Base-by-base conservation (phyloP, 139 green algal species). In the Auxenochlorella pyrenoidosa region DNA sequence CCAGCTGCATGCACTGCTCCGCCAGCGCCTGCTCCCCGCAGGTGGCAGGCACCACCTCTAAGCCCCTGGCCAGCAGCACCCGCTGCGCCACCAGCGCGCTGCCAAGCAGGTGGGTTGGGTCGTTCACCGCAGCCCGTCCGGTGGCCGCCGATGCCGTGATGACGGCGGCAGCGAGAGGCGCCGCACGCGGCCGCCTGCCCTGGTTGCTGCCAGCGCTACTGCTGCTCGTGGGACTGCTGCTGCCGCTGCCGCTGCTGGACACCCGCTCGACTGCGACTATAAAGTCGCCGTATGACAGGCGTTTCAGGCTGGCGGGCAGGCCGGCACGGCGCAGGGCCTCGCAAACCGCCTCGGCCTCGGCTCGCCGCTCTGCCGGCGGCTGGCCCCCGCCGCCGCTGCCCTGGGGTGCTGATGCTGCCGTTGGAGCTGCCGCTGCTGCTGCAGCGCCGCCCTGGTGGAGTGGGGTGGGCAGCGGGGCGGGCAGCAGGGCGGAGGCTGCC, bases 401-500 rank as follows among this genome's bases (percentile, higher is more conserved):
- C 72, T 81, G 75, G 44, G 65, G 43, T 43, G 16, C 78, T 73
- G 78, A n/a, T n/a, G n/a, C n/a, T n/a, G n/a, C n/a, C n/a, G n/a
- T n/a, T n/a, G n/a, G 32, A 6, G 78, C 78, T 44, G 77, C n/a
- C 44, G 22, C 44, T 51, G 44, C 47, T 32, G 40, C 77, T 24
- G 51, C 22, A 5, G 60, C 40, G 30, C 54, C 54, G 43, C 34
- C 73, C 47, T 51, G 38, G 13, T 71, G 59, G 59, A 60, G 79
- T 41, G 75, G 63, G 16, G 8, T 30, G 0, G 66, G 43, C 82
- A 86, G 43, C 82, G 66, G 78, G 43, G 47, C 82, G 1, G 82
- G 82, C 43, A 86, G 82, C 66, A 86, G 66, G 66, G 82, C 66
- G n/a, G n/a, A 34, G 43, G 82, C 82, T 12, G 82, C 82, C 24